Base-by-base conservation (phyloP, 441 rosid species). In the Gossypium schwendimanii region DNA sequence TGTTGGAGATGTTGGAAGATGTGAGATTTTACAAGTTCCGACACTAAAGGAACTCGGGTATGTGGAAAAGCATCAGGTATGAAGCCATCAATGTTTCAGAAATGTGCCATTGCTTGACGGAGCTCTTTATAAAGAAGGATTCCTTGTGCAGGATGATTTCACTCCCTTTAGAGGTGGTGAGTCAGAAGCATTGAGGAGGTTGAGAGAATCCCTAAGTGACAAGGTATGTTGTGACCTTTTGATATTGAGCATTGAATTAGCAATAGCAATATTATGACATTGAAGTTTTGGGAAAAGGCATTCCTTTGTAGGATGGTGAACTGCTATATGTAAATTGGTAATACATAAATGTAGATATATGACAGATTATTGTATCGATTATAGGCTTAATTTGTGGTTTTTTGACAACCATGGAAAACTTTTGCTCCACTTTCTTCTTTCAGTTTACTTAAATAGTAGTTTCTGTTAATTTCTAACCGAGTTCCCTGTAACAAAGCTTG, bases 101-200 rank as follows among this genome's bases (percentile, higher is more conserved):
- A 41, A 70, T 39, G 64, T 52, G n/a, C 12, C 6, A 47, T 45
- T 31, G 41, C 45, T 36, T 73, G 23, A 9, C 47, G 2, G 36
- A n/a, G 11, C 7, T 60, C 14, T 17, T 24, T 24, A 15, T 59
- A 1, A 24, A 58, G 24, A 47, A 24, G n/a, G 26, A 7, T 26
- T 26, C 36, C 67, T 2, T 55, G 4, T 84, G 79, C 84, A 94
- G 97, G 85, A 71, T 71, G 92, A 87, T 1, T 61, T 77, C 82
- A 77, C 86, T 69, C 96, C 97, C 64, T 91, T 94, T 78, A 87
- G 77, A 84, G 99, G 99, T 14, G 98, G 99, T 57, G 99, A 94
- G 79, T 81, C 92, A 9, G 93, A 87, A 81, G 97, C 91, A 9
- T 76, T 94, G 81, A 83, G 73, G 70, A 87, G 92, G 73, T 71